Conservation (phyloP, 2,329 filamentous ascomycete genomes). For the Aspergillus quadrilineatus region DNA sequence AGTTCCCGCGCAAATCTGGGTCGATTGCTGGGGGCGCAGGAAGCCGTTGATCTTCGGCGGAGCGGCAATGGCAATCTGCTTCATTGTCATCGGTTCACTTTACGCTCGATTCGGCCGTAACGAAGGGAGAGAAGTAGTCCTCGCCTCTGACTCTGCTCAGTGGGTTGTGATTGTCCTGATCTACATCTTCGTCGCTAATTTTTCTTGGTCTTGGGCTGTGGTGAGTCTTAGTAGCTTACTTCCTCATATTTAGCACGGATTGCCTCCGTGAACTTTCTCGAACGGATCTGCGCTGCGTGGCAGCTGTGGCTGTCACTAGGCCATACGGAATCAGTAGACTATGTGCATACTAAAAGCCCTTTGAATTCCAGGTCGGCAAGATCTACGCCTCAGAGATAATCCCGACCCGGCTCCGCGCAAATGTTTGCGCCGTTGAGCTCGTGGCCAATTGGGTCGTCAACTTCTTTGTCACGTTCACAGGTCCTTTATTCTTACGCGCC, state of each 20-base stretch:
- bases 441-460: constrained; percentile 19
- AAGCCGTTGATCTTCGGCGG: constrained; percentile 29
- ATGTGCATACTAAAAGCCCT: neutral
- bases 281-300: neutral
- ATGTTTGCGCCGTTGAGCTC: constrained; percentile 18
- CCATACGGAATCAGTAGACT: too few relatives aligned
- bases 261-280: neutral
- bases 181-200: constrained; percentile 31
- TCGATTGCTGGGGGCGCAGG: constrained; percentile 31
- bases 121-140: constrained; percentile 17
- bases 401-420: constrained; percentile 15
- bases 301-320: neutral
- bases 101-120: constrained; percentile 13
- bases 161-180: constrained; percentile 30
- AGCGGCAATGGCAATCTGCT: constrained; percentile 25
- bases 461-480: constrained; percentile 15
- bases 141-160: constrained; percentile 19
- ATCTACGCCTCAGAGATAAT: constrained; percentile 21
- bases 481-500: constrained; percentile 14
- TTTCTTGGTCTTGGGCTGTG: constrained; percentile 31
- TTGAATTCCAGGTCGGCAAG: constrained; percentile 16
- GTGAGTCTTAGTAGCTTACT: constrained; percentile 7
- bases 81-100: constrained; percentile 15
- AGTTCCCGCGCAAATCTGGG: constrained; percentile 29
- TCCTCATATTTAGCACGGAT: neutral